Percentiles rank a stretch among this genome's conserved stretches.
phyloP scores from a whole-genome alignment of 2,329 filamentous ascomycete genomes.

The Claviceps quebecensis region DNA sequence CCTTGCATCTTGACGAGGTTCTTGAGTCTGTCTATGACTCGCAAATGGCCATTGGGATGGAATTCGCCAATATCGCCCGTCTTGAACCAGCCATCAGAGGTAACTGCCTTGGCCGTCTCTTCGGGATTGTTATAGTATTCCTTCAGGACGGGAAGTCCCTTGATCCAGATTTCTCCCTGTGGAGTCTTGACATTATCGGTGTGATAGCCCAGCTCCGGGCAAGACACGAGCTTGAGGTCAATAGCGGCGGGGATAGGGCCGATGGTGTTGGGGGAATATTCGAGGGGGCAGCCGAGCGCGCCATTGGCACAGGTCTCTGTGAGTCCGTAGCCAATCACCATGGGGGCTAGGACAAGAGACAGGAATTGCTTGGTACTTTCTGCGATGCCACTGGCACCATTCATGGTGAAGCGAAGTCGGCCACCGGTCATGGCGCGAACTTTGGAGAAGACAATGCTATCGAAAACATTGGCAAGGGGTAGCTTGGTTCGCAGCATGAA shows the following conservation, averaged over 20 bases:
- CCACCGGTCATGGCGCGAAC: constrained; percentile 84
- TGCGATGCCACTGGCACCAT: constrained; percentile 82
- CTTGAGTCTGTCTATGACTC: constrained; percentile 92
- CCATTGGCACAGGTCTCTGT: constrained; percentile 86
- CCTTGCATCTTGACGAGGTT: constrained; percentile 93
- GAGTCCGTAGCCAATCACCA: constrained; percentile 87
- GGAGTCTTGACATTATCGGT: constrained; percentile 54
- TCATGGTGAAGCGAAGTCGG: constrained; percentile 77
- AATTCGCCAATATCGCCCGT: constrained; percentile 93
- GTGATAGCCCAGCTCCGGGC: constrained; percentile 76
- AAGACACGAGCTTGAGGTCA: constrained; percentile 85
- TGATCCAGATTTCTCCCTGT: constrained; percentile 87
- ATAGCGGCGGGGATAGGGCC: constrained; percentile 65
- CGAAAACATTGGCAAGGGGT: constrained; percentile 56
- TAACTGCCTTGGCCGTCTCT: constrained; percentile 67
- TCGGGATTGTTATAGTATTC: constrained; percentile 78
- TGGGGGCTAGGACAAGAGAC: constrained; percentile 81
- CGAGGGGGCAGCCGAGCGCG: constrained; percentile 66
- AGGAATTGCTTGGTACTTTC: constrained; percentile 82
- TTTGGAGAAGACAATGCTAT: constrained; percentile 80
- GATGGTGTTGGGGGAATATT: constrained; percentile 65
- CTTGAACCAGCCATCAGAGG: constrained; percentile 88
- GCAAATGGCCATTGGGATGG: constrained; percentile 62
- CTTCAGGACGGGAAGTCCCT: constrained; percentile 58
- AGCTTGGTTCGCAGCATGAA: constrained; percentile 44